Percentiles rank a stretch among this genome's conserved stretches.
These are phyloP conservation scores for Beverwykella pulmonaria DNA, from an alignment of 495 filamentous ascomycete genomes.

Conservation along the genomic window DNA sequence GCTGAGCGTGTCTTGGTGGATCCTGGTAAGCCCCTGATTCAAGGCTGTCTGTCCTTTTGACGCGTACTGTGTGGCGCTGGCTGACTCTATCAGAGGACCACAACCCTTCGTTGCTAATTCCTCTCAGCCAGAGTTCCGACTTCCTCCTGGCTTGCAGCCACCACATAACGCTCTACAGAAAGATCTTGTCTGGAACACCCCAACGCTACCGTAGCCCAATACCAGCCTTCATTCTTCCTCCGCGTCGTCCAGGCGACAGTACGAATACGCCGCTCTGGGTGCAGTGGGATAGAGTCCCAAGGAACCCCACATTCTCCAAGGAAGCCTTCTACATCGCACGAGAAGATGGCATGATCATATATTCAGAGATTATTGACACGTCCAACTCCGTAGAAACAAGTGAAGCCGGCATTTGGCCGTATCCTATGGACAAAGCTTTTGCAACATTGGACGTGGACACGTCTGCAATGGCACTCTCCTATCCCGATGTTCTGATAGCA, in stretches of 20 bases:
- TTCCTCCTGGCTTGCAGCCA: conserved; percentile 29
- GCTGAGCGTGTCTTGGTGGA: conserved; percentile 14
- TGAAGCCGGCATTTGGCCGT: conserved; percentile 61
- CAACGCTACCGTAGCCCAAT: not conserved
- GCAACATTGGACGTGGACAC: conserved; percentile 55
- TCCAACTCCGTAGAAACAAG: conserved; percentile 13
- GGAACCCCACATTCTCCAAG: conserved; percentile 14
- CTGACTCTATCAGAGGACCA: conserved; percentile 24
- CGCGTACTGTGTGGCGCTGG: not conserved
- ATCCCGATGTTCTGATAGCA: conserved; percentile 74
- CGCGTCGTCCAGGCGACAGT: conserved; percentile 14
- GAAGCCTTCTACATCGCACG: conserved; percentile 46
- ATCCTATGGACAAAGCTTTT: conserved; percentile 68
- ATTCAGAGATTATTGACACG: conserved; percentile 50
- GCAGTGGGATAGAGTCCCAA: conserved; percentile 41
- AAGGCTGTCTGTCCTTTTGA: not conserved
- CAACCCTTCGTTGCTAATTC: conserved; percentile 33
- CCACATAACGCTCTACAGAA: conserved; percentile 18
- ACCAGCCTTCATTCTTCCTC: not conserved
- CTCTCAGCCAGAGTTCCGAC: conserved; percentile 26
- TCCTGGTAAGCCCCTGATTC: conserved; percentile 6
- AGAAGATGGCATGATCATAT: conserved; percentile 61
- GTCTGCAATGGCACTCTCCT: conserved; percentile 43
- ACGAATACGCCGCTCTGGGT: conserved; percentile 40
- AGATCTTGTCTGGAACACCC: conserved; percentile 29